Base-by-base conservation (phyloP, 2,329 filamentous ascomycete genomes). In the Scedosporium aurantiacum region DNA sequence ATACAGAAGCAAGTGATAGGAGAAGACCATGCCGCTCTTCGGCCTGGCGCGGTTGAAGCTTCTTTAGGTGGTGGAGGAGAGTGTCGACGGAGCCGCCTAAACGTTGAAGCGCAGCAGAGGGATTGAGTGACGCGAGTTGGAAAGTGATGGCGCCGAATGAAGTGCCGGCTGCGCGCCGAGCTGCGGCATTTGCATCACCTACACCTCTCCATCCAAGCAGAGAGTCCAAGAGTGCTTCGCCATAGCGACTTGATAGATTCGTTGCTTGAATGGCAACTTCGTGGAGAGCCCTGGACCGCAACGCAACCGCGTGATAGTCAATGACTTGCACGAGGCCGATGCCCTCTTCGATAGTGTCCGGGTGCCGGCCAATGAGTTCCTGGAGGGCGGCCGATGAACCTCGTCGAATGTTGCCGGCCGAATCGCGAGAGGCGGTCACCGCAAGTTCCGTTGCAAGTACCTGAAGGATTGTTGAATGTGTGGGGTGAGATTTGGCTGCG, bases 351-450 rank as follows among this genome's bases (percentile, higher is more conserved):
- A 97, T 84, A 0, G 83, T 91, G 67, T 97, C 87, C 0, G 94
- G 93, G 73, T 99, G 93, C 8, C 94, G 85, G 10, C 94, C 94
- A 63, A 97, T 88, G 14, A 99, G 80, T 71, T 99, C 94, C 70
- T 99, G 94, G 43, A 99, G 76, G 2, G 94, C 94, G 52, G 94
- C 94, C 27, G 94, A 97, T 32, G 93, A 88, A 3, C 93, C 94
- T 66, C 94, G 84, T 60, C 94, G 83, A 67, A 99, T 96, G 67
- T 99, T 99, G 3, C 94, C 94, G 10, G 90, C 87, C 1, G 93
- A 87, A 69, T 99, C 94, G 5, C 97, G 79, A 64, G 88, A 94
- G 5, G 90, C 91, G 1, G 90, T 85, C 12, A 89, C 84, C 0
- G 96, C 83, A 14, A 99, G 79, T 68, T 96, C 88, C 0, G 87